phyloP scores from a whole-genome alignment of 352 stramenopile species.

The Globisporangium canariense region DNA sequence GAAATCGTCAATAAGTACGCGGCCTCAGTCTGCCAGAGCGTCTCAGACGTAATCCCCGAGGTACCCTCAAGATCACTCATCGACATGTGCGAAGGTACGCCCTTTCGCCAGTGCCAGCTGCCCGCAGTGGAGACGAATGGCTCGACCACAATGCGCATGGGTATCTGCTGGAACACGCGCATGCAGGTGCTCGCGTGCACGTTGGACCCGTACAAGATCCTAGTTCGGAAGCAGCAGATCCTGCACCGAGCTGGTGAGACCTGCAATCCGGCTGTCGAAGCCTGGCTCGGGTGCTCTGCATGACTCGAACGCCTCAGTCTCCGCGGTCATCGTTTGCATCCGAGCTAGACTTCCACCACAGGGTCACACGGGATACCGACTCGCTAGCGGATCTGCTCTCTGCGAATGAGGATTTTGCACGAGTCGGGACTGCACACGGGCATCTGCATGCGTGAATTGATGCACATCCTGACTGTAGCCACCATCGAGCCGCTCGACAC shows the following conservation, averaged over 20 bases:
- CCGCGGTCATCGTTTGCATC: no score
- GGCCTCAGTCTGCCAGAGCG: not conserved
- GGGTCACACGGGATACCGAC: no score
- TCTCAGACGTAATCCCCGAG: not conserved
- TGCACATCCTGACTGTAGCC: no score
- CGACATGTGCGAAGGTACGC: conserved; percentile 1
- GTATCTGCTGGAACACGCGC: conserved; percentile 9
- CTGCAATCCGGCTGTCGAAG: conserved; percentile 12
- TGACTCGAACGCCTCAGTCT: no score
- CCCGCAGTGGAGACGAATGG: not conserved
- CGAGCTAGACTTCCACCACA: no score
- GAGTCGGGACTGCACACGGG: no score
- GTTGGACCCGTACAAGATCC: conserved; percentile 5
- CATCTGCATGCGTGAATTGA: no score
- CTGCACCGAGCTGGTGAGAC: not conserved
- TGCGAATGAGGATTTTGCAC: no score
- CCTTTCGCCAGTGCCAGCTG: conserved; percentile 7
- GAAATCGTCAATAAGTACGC: no score
- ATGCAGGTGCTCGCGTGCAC: conserved; percentile 14
- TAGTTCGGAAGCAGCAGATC: conserved; percentile 9
- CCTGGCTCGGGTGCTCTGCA: conserved; percentile 4
- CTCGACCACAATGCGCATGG: not conserved
- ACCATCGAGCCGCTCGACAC: no score
- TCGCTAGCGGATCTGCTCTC: no score
- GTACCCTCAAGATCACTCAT: not conserved